Evolutionary conservation across 2,329 filamentous ascomycete species (phyloP).

Genomic region (Ophiostoma montium): DNA sequence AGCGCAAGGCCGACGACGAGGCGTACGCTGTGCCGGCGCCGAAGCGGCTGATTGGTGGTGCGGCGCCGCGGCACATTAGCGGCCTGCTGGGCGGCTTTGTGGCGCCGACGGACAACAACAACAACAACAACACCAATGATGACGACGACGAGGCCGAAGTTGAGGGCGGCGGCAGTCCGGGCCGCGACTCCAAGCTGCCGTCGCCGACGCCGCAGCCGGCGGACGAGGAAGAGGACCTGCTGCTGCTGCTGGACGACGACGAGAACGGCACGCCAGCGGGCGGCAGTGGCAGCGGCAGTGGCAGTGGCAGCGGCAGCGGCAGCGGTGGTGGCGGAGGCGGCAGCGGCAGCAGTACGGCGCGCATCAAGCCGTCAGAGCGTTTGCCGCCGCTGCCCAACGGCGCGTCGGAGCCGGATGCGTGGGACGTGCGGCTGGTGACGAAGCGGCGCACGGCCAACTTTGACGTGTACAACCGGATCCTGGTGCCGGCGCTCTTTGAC

Average conservation of each 20-base stretch:
- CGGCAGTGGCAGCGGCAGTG: constrained; percentile 14
- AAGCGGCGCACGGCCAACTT: constrained; percentile 23
- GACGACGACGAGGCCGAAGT: constrained; percentile 9
- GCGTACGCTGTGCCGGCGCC: constrained; percentile 34
- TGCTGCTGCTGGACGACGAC: constrained; percentile 4
- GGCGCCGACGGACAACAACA: constrained; percentile 14
- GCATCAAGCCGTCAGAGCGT: constrained; percentile 8
- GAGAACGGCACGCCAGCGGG: constrained; percentile 5
- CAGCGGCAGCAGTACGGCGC: constrained; percentile 14
- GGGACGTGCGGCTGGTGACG: constrained; percentile 34
- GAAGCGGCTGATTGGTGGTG: constrained; percentile 27
- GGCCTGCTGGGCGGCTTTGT: constrained; percentile 23
- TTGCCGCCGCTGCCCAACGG: constrained; percentile 22
- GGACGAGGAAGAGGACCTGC: constrained; percentile 9
- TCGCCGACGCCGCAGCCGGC: constrained; percentile 4
- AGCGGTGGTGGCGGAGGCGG: too few relatives aligned
- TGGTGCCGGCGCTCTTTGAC: constrained; percentile 34
- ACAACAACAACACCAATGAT: constrained; percentile 16
- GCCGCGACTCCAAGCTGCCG: constrained; percentile 6
- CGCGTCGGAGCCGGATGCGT: constrained; percentile 34
- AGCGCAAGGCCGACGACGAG: constrained; percentile 37
- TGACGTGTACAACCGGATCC: constrained; percentile 36
- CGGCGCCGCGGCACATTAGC: constrained; percentile 27
- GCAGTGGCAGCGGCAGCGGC: too few relatives aligned
- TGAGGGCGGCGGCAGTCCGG: constrained; percentile 1